Evolutionary conservation across 2,329 filamentous ascomycete species (phyloP).

Genomic region (Scedosporium dehoogii): DNA sequence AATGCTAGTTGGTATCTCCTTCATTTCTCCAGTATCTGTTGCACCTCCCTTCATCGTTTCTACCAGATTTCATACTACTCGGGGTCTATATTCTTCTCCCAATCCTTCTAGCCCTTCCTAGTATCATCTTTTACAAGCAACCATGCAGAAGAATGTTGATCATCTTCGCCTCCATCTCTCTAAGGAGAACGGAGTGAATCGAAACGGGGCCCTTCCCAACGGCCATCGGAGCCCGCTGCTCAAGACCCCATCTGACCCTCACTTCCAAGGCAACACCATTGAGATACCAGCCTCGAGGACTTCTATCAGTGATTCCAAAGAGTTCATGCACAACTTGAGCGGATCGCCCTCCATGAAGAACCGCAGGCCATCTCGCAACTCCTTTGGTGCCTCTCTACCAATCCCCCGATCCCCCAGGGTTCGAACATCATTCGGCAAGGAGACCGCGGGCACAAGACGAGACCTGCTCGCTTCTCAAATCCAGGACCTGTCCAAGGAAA

Average conservation of each 20-base stretch:
- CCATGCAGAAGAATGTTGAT: too few relatives aligned
- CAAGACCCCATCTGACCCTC: not conserved
- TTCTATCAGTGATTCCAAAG: conserved; percentile 55
- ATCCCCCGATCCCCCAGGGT: conserved; percentile 62
- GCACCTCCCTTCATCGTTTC: too few relatives aligned
- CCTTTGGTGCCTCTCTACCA: conserved; percentile 62
- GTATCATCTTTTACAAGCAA: too few relatives aligned
- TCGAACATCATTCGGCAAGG: conserved; percentile 38
- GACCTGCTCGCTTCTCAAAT: conserved; percentile 62
- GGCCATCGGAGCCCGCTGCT: not conserved
- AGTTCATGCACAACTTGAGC: conserved; percentile 66
- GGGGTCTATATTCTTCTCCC: too few relatives aligned
- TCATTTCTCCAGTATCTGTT: too few relatives aligned
- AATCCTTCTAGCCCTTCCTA: too few relatives aligned
- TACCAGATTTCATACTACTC: too few relatives aligned
- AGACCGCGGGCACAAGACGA: conserved; percentile 32
- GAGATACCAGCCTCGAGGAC: conserved; percentile 62
- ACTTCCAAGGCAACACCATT: conserved; percentile 31
- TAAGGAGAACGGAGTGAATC: not conserved
- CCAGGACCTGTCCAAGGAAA: conserved; percentile 56
- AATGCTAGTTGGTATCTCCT: too few relatives aligned
- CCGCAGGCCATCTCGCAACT: conserved; percentile 62
- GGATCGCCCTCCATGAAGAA: conserved; percentile 57
- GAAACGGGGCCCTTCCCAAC: not conserved
- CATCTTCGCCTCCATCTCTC: not conserved